Evolutionary conservation across 2,329 filamentous ascomycete genomes (phyloP).

Genomic region (Curvularia spicifera): DNA sequence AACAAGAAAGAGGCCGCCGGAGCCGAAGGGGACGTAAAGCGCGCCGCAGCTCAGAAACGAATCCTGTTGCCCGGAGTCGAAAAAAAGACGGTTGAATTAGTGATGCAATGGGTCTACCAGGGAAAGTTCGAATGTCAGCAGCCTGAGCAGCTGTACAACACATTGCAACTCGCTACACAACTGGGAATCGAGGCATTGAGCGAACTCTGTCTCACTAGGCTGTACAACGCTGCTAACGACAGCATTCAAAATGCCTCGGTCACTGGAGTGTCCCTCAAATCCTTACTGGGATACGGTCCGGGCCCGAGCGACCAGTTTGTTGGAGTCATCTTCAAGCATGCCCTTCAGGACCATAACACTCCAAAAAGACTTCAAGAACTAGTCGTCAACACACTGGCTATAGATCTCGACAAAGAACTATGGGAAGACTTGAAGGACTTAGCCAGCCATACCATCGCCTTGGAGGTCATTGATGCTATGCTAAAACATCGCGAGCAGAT

Average conservation of each 20-base stretch:
- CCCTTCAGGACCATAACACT: background rate
- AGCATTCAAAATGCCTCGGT: background rate
- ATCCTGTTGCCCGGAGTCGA: background rate
- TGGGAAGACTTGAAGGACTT: background rate
- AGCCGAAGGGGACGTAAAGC: background rate
- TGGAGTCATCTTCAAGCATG: background rate
- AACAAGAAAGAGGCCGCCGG: constrained; percentile 2
- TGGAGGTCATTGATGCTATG: constrained; percentile 17
- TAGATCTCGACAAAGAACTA: background rate
- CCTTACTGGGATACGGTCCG: background rate
- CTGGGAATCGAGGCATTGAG: background rate
- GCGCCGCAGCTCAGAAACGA: background rate
- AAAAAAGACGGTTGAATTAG: background rate
- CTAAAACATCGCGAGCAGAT: constrained; percentile 5
- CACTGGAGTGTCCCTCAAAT: background rate
- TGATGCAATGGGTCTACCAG: background rate
- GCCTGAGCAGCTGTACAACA: background rate
- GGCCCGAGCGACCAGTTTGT: background rate
- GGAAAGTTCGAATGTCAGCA: background rate
- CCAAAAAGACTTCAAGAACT: background rate
- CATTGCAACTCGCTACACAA: background rate
- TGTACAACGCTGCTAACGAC: background rate
- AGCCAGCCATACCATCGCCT: constrained; percentile 8
- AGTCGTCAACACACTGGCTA: background rate
- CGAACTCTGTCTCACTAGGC: background rate